phyloP scores from a whole-genome alignment of 2,329 filamentous ascomycete genomes.

The Lecanicillium sp. region DNA sequence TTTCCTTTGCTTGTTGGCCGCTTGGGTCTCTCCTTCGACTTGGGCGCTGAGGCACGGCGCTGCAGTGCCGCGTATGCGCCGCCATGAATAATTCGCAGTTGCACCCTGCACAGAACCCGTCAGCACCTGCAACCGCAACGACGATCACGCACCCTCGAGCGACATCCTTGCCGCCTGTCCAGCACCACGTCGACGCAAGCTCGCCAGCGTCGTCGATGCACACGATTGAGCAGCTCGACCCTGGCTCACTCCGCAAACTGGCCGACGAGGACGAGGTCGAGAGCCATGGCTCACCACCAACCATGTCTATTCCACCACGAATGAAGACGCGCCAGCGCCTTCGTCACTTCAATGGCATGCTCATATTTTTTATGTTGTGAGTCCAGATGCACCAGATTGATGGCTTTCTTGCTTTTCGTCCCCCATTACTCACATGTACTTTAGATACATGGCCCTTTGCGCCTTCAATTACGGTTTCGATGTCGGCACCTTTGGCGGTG shows the following conservation, averaged over 20 bases:
- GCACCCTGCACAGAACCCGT: no score
- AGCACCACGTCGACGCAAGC: no score
- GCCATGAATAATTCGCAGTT: no score
- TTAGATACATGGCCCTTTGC: slow-evolving; percentile 17
- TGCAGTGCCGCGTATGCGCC: no score
- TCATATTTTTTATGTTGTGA: slow-evolving; percentile 13
- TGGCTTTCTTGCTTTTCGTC: not conserved
- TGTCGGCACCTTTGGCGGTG: slow-evolving; percentile 18
- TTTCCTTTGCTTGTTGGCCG: no score
- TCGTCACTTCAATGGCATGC: slow-evolving; percentile 9
- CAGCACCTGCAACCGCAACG: no score
- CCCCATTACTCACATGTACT: not conserved
- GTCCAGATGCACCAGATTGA: not conserved
- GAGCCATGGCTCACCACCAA: slow-evolving; percentile 2
- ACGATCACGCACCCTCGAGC: no score
- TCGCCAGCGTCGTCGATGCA: no score
- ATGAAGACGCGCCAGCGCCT: slow-evolving; percentile 6
- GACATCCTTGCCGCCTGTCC: no score
- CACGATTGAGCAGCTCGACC: not conserved
- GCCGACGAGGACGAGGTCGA: slow-evolving; percentile 7
- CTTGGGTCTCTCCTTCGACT: no score
- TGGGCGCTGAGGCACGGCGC: no score
- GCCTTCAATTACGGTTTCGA: slow-evolving; percentile 21
- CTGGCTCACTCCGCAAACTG: slow-evolving; percentile 3
- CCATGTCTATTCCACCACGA: slow-evolving; percentile 3